phyloP scores from a whole-genome alignment of 345 rosid genomes.

The Syzygium oleosum region DNA sequence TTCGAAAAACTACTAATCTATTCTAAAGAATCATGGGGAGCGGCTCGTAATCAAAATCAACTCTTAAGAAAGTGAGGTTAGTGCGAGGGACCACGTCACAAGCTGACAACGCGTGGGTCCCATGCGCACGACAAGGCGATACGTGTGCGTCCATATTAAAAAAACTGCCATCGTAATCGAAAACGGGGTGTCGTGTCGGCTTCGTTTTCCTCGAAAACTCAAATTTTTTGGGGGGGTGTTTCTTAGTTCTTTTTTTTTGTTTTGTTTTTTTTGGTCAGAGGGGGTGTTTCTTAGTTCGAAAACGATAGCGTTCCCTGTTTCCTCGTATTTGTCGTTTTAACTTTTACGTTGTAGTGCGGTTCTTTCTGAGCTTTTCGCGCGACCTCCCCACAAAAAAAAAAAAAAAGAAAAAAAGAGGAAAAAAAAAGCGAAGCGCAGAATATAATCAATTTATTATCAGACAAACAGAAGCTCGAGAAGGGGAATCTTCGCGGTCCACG shows the following conservation, averaged over 20 bases:
- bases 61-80: neutral
- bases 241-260: neutral
- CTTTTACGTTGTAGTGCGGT: neutral
- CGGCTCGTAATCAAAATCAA: neutral
- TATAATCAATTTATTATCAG: neutral
- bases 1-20: neutral
- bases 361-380: neutral
- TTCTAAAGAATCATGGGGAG: neutral
- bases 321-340: neutral
- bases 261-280: neutral
- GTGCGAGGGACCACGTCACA: neutral
- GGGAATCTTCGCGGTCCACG: neutral
- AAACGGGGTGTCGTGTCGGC: neutral
- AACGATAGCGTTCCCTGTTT: neutral
- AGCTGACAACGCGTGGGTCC: neutral
- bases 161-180: neutral
- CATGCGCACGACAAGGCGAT: rapidly evolving
- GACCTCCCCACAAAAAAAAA: neutral
- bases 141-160: neutral
- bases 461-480: neutral
- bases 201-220: neutral
- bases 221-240: neutral
- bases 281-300: neutral
- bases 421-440: too few relatives aligned
- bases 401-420: too few relatives aligned